phyloP scores from a whole-genome alignment of 2,329 filamentous ascomycete genomes.

The Stagonosporopsis rhizophila region DNA sequence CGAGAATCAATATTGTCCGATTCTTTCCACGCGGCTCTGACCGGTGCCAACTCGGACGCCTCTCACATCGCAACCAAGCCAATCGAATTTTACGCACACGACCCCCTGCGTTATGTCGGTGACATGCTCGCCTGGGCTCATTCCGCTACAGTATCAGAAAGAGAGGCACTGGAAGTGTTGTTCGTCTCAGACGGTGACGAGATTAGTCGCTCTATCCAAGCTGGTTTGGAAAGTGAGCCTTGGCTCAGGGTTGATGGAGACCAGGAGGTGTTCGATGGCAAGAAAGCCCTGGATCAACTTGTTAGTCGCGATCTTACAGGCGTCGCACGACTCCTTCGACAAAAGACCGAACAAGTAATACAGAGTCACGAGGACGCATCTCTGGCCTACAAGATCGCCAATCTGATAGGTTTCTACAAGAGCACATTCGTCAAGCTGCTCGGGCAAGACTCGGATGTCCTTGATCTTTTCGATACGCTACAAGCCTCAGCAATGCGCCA shows the following conservation, averaged over 20 bases:
- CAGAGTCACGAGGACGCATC: conserved; percentile 92
- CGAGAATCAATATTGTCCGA: conserved; percentile 87
- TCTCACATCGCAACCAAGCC: conserved; percentile 72
- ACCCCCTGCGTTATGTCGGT: conserved; percentile 87
- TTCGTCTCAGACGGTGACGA: conserved; percentile 92
- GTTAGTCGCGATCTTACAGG: conserved; percentile 86
- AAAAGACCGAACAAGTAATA: conserved; percentile 89
- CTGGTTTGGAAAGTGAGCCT: conserved; percentile 80
- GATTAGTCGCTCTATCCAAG: conserved; percentile 80
- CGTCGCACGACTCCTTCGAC: conserved; percentile 82
- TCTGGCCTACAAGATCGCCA: conserved; percentile 86
- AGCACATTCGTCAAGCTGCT: conserved; percentile 84
- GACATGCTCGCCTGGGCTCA: conserved; percentile 99
- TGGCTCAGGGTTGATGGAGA: conserved; percentile 71
- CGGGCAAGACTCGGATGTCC: conserved; percentile 70
- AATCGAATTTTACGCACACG: conserved; percentile 92
- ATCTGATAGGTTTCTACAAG: conserved; percentile 87
- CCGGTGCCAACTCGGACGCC: conserved; percentile 69
- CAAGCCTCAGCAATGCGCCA: conserved; percentile 81
- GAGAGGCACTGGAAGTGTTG: conserved; percentile 87
- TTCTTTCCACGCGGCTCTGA: conserved; percentile 86
- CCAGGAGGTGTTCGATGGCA: conserved; percentile 73
- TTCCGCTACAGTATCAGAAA: conserved; percentile 90
- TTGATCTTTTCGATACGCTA: conserved; percentile 71
- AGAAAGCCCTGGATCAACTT: conserved; percentile 81